Percentiles rank a stretch among this genome's conserved stretches.
Evolutionary conservation across 1,139 yeast genomes (phyloP).

Genomic region (Debaryomyces robertsiae): DNA sequence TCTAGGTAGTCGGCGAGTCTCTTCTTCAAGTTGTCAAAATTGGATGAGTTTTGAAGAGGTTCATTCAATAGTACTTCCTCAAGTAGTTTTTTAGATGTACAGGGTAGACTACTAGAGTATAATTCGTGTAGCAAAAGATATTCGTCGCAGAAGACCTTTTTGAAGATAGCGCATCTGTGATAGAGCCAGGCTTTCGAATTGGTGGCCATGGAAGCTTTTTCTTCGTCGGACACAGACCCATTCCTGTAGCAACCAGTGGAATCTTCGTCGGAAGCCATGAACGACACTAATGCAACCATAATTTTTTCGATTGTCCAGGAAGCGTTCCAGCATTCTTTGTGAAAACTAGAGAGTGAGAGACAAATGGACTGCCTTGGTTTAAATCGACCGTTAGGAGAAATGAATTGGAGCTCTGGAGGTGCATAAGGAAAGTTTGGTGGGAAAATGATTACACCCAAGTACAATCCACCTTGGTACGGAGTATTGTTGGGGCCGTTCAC

Average conservation of each 20-base stretch:
- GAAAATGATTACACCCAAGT: constrained; percentile 19
- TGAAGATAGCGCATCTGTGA: constrained; percentile 16
- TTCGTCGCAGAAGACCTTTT: constrained; percentile 16
- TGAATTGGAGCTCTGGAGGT: constrained; percentile 22
- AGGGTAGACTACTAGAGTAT: not conserved
- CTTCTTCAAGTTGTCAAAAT: not conserved
- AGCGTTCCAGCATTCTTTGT: constrained; percentile 20
- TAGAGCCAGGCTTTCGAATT: constrained; percentile 18
- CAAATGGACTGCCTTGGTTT: constrained; percentile 15
- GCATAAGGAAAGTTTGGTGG: constrained; percentile 20
- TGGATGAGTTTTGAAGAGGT: constrained; percentile 8
- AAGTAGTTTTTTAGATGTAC: not conserved
- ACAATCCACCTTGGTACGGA: constrained; percentile 19
- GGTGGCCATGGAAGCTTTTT: constrained; percentile 11
- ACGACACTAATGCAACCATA: constrained; percentile 20
- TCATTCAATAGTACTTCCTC: constrained; percentile 5
- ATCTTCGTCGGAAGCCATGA: constrained; percentile 17
- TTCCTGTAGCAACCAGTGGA: constrained; percentile 15
- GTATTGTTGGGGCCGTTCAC: constrained; percentile 19
- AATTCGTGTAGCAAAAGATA: constrained; percentile 10
- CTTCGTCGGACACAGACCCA: not conserved
- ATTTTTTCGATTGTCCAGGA: constrained; percentile 21
- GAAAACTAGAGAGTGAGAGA: constrained; percentile 18
- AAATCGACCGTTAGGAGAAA: constrained; percentile 20
- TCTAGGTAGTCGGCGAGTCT: constrained; percentile 8